Base-by-base conservation (phyloP, 2,329 filamentous ascomycete species). In the Verticillium nubilum region DNA sequence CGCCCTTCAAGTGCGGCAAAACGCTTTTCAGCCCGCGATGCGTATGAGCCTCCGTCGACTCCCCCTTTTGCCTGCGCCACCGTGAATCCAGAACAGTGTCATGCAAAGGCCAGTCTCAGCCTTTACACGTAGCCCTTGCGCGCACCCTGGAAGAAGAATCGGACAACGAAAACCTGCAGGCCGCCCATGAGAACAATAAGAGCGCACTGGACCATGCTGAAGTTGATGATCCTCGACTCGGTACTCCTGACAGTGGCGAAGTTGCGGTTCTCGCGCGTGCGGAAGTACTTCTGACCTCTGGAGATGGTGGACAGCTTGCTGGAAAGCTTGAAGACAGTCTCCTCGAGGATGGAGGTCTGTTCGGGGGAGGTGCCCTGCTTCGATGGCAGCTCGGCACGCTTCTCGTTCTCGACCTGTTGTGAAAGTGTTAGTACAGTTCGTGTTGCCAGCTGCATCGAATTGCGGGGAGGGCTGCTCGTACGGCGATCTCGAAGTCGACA, bases 261-360 rank as follows among this genome's bases (percentile, higher is more conserved):
- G 79, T 99, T 99, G 63, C 95, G 86, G 83, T 99, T 99, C 82
- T 99, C 95, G 66, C 95, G 88, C 2, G 95, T 99, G 64, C 96
- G 90, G 87, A 99, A 99, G 81, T 99, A 99, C 75, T 99, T 99
- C 72, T 99, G 95, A 80, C 97, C 97, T 70, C 95, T 86, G 50
- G 91, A 92, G 72, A 99, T 95, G 63, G 93, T 97, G 15, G 92
- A 97, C 56, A 99, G 80, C 72, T 96, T 92, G 64, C 91, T 88
- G 13, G 92, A 97, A 62, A 99, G 84, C 80, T 97, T 97, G 81
- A 95, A 92, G 69, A 98, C 90, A 47, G 92, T 94, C 78, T 99
- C 94, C 74, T 98, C 94, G 55, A 99, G 83, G 7, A 86, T 85
- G 54, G 88, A 87, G 1, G 94, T 95, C 75, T 98, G 93, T 75